Conservation (phyloP, 352 stramenopile species). For the Thalassiosira hispida region DNA sequence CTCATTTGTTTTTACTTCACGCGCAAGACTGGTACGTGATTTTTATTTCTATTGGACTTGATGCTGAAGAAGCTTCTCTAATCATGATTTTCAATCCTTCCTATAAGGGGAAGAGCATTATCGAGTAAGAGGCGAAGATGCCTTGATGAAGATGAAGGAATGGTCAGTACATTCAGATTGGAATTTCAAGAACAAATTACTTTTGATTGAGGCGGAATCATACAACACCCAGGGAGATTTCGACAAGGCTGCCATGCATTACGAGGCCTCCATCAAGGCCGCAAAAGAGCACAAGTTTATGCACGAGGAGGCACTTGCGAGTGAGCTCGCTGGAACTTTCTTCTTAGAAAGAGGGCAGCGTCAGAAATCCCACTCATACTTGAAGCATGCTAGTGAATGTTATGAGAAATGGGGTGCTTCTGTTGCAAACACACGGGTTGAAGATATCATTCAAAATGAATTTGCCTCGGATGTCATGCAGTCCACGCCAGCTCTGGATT, state of each 20-base stretch:
- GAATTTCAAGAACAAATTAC: conserved; percentile 52
- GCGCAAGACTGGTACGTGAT: conserved; percentile 19
- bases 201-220: conserved; percentile 44
- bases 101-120: conserved; percentile 14
- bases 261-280: conserved; percentile 42
- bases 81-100: background rate
- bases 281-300: background rate
- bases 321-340: background rate
- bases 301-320: background rate
- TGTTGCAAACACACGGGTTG: conserved; percentile 10
- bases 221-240: conserved; percentile 24
- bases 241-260: conserved; percentile 29
- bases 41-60: background rate
- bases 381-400: conserved; percentile 9
- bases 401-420: conserved; percentile 39
- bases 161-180: conserved; percentile 41
- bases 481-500: no score
- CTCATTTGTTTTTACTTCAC: conserved; percentile 32
- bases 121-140: conserved; percentile 6
- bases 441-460: conserved; percentile 1
- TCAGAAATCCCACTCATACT: conserved; percentile 9
- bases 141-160: conserved; percentile 24
- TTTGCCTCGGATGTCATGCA: background rate
- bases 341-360: background rate
- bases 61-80: background rate